Base-by-base conservation (phyloP, 2,329 filamentous ascomycete genomes). In the Cladosporium austrohemisphaericum region DNA sequence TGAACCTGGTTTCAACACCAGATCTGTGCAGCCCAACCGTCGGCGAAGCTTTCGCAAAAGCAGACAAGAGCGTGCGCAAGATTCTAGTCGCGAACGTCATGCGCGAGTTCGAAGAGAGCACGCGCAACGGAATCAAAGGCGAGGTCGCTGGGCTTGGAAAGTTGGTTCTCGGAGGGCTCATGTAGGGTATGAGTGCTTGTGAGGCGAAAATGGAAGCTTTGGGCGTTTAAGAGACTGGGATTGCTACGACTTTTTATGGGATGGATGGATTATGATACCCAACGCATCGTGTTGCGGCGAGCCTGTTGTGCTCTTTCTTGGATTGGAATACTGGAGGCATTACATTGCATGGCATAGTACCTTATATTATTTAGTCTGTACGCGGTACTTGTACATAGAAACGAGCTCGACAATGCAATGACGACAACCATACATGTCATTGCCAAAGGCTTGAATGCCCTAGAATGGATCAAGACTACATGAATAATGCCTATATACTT, bases 41-140 rank as follows among this genome's bases (percentile, higher is more conserved):
- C 1, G 87, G 84, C 0, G 93, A 97, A 65, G 74, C 92, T 47
- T 98, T 98, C 59, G 79, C 82, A 9, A 98, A 98, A 69, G 88
- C 88, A 0, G 93, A 98, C 69, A 79, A 84, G 5, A 84, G 83
- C 55, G 79, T 98, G 36, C 78, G 91, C 54, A 97, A 96, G 71
- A 83, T 96, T 43, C 85, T 98, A 53, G 80, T 98, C 1, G 84
- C 88, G 38, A 86, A 86, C 5, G 81, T 94, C 1, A 85, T 96
- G 40, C 84, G 90, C 58, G 93, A 98, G 64, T 96, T 97, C 66
- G 93, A 97, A 67, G 92, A 96, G 51, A 81, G 82, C 16, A 93
- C 86, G 65, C 76, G 92, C 37, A 76, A 74, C 36, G 84, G 86
- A 8, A 80, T 88, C 23, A 92, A 86, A 70, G 80, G 79, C 10